These are phyloP conservation scores for Backusella australiensis DNA, from an alignment of 192 early-diverging fungal genomes.

Conservation along the genomic window DNA sequence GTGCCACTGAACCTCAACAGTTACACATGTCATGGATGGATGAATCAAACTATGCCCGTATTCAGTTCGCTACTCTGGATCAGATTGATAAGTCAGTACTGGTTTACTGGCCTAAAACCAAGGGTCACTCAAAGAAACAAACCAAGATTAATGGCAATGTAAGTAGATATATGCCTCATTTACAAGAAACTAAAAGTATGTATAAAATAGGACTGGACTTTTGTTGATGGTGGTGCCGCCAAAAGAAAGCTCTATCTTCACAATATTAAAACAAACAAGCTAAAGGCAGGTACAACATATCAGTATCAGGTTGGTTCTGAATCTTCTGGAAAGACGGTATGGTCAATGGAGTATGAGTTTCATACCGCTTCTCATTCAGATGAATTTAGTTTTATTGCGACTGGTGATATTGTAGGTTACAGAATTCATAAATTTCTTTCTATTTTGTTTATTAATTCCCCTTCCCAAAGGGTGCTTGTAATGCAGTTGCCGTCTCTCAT, in stretches of 20 bases:
- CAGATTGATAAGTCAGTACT: slow-evolving; percentile 6
- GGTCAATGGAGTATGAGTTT: slow-evolving; percentile 24
- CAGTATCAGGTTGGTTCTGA: slow-evolving; percentile 28
- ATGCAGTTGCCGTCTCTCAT: slow-evolving; percentile 25
- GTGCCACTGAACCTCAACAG: slow-evolving; percentile 27
- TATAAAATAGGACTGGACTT: slow-evolving; percentile 20
- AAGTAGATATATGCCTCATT: neutral
- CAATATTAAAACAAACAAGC: slow-evolving; percentile 18
- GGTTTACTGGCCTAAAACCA: slow-evolving; percentile 26
- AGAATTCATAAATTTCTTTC: neutral
- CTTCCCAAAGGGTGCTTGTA: slow-evolving; percentile 15
- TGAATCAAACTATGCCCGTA: slow-evolving; percentile 26
- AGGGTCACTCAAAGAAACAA: neutral
- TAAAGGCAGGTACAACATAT: slow-evolving; percentile 24
- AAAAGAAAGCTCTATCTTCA: slow-evolving; percentile 26
- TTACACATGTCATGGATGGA: slow-evolving; percentile 27
- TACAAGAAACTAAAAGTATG: neutral
- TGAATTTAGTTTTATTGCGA: slow-evolving; percentile 28
- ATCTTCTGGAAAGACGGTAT: neutral
- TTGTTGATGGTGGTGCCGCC: slow-evolving; percentile 28
- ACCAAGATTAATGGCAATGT: slow-evolving; percentile 6
- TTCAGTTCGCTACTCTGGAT: slow-evolving; percentile 28
- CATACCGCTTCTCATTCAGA: slow-evolving; percentile 20
- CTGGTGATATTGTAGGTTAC: slow-evolving; percentile 31
- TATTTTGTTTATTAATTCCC: neutral